Evolutionary conservation across 1,284 basidiomycete genomes (phyloP).

Genomic region (Ustilago bromivora): DNA sequence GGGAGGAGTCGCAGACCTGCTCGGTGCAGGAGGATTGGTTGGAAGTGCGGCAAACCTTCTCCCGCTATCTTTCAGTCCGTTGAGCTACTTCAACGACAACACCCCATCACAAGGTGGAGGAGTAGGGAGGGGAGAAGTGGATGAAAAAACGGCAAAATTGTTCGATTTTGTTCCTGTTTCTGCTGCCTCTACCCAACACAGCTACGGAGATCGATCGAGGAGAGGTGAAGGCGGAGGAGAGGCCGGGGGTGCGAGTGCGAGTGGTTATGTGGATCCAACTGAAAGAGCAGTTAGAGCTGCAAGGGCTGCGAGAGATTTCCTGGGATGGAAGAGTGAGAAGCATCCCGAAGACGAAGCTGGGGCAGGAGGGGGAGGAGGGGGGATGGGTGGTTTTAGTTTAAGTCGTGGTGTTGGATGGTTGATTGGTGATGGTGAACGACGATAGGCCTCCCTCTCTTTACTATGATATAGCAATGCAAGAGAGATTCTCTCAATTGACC

Average conservation of each 20-base stretch:
- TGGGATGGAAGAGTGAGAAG: constrained; percentile 43
- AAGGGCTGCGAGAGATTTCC: constrained; percentile 46
- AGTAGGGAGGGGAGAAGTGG: constrained; percentile 1
- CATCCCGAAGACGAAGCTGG: neutral
- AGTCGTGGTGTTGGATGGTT: constrained; percentile 47
- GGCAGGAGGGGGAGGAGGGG: constrained; percentile 4
- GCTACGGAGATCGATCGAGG: neutral
- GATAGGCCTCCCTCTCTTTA: neutral
- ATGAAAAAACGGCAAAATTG: constrained; percentile 33
- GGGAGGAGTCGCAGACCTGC: constrained; percentile 5
- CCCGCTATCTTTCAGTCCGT: constrained; percentile 27
- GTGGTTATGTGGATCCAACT: constrained; percentile 32
- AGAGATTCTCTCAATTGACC: neutral
- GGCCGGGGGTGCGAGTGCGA: neutral
- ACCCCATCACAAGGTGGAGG: neutral
- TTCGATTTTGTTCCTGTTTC: constrained; percentile 47
- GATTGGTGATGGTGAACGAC: constrained; percentile 43
- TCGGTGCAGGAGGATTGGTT: constrained; percentile 25
- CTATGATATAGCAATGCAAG: neutral
- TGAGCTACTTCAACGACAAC: constrained; percentile 26
- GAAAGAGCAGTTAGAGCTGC: constrained; percentile 48
- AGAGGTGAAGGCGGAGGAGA: neutral
- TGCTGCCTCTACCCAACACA: neutral
- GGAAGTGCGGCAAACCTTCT: constrained; percentile 38
- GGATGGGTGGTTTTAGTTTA: constrained; percentile 38